A percentile compares a stretch with the other conserved stretches of the same genome.
phyloP scores from a whole-genome alignment of 2,329 filamentous ascomycete genomes.

The Pseudogymnoascus sp. region DNA sequence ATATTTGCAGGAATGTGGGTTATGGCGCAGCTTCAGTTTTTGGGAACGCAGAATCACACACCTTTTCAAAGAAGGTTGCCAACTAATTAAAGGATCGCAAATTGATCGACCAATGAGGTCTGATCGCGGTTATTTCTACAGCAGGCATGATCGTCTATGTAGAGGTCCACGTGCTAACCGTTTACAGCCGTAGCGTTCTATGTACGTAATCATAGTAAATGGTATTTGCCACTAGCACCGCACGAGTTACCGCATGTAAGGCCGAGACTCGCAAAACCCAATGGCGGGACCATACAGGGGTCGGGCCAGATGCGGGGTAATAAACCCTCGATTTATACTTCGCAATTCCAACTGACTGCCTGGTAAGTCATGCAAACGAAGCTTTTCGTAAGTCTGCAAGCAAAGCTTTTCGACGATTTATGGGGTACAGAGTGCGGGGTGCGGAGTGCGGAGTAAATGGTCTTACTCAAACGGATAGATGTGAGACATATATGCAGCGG shows the following conservation, averaged over 20 bases:
- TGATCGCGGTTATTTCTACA: background rate
- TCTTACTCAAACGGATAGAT: background rate
- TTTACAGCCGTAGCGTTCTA: background rate
- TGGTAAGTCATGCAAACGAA: too few relatives aligned
- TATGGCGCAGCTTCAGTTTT: background rate
- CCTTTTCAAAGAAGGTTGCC: background rate
- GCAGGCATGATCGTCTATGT: background rate
- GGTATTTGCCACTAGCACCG: background rate
- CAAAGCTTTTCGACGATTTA: too few relatives aligned
- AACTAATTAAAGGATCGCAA: background rate
- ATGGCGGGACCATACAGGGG: background rate
- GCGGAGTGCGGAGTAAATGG: too few relatives aligned
- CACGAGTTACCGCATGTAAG: background rate
- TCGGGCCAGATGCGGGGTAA: background rate
- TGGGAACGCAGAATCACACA: background rate
- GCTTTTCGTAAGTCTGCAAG: too few relatives aligned
- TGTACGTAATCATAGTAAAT: background rate
- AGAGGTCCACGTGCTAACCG: background rate
- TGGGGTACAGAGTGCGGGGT: too few relatives aligned
- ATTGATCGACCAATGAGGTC: background rate
- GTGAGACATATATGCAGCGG: background rate
- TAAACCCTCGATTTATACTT: background rate
- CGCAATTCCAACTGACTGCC: background rate
- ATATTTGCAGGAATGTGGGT: background rate
- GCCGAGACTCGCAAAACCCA: background rate